A percentile compares a stretch with the other conserved stretches of the same genome.
phyloP scores from a whole-genome alignment of 192 early-diverging fungal species.

The Phlyctochytrium planicorne region DNA sequence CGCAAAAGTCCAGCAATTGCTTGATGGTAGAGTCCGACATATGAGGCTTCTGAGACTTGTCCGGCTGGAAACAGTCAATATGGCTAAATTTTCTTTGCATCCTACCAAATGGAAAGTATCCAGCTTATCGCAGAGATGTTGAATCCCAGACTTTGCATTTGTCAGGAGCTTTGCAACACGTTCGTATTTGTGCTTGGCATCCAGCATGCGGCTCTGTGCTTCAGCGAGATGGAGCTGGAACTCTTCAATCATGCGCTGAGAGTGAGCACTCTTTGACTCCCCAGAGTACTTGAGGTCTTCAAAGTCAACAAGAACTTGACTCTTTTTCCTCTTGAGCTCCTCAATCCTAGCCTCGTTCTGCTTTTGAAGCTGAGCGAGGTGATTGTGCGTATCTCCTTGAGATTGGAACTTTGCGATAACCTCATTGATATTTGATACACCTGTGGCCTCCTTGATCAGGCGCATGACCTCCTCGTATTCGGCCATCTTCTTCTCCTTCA shows the following conservation, averaged over 20 bases:
- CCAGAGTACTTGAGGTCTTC: conserved; percentile 52
- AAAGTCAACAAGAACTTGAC: conserved; percentile 37
- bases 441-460: conserved; percentile 63
- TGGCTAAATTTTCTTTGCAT: background rate
- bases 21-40: conserved; percentile 42
- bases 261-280: conserved; percentile 40
- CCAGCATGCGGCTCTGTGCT: conserved; percentile 34
- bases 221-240: conserved; percentile 49
- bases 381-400: conserved; percentile 58
- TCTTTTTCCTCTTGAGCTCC: conserved; percentile 49
- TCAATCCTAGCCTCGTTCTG: conserved; percentile 48
- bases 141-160: conserved; percentile 52
- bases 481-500: conserved; percentile 48
- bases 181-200: conserved; percentile 52
- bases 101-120: conserved; percentile 50
- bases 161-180: conserved; percentile 45
- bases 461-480: conserved; percentile 64
- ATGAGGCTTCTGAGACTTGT: conserved; percentile 22
- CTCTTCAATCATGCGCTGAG: conserved; percentile 47
- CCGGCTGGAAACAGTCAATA: no score
- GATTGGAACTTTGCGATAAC: conserved; percentile 62
- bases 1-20: conserved; percentile 44
- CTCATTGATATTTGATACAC: conserved; percentile 58
- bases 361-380: conserved; percentile 46
- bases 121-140: conserved; percentile 59